These are phyloP conservation scores for Phlebiopsis flavidoalba DNA, from an alignment of 768 basidiomycete genomes.

Conservation along the genomic window DNA sequence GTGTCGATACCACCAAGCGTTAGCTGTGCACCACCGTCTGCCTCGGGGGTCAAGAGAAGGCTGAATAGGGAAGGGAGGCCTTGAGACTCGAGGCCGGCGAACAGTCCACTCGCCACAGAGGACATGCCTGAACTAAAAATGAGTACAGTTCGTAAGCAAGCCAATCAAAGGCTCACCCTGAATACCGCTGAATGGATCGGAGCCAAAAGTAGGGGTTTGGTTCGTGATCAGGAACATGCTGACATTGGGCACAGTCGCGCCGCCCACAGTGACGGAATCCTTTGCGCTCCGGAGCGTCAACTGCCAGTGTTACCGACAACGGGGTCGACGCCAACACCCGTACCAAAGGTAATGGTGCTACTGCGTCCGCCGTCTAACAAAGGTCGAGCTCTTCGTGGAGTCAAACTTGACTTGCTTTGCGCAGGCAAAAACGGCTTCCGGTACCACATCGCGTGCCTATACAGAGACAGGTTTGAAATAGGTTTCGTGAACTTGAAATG, in stretches of 20 bases:
- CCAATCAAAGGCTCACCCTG: conserved; percentile 30
- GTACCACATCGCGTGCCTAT: conserved; percentile 41
- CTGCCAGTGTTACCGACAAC: conserved; percentile 38
- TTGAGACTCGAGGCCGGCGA: conserved; percentile 39
- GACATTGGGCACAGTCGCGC: conserved; percentile 32
- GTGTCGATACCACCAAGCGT: conserved; percentile 49
- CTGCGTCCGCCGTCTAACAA: conserved; percentile 38
- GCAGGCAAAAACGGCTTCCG: too few relatives aligned
- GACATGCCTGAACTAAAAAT: conserved; percentile 38
- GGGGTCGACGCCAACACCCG: conserved; percentile 50
- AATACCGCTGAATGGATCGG: conserved; percentile 54
- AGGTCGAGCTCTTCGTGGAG: conserved; percentile 44
- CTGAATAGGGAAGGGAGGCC: conserved; percentile 50
- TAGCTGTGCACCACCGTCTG: conserved; percentile 42
- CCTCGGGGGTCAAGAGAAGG: conserved; percentile 41
- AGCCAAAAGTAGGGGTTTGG: conserved; percentile 46
- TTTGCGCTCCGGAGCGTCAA: conserved; percentile 39
- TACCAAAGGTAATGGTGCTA: conserved; percentile 45
- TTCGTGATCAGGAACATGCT: conserved; percentile 46
- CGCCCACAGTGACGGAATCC: conserved; percentile 48
- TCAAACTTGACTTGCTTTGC: conserved; percentile 42
- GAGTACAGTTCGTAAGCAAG: not conserved
- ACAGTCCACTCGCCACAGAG: conserved; percentile 45
- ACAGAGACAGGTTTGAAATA: not conserved
- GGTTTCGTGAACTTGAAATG: not conserved